These are phyloP conservation scores for Penicillium canescens DNA, from an alignment of 495 filamentous ascomycete genomes.

Conservation along the genomic window DNA sequence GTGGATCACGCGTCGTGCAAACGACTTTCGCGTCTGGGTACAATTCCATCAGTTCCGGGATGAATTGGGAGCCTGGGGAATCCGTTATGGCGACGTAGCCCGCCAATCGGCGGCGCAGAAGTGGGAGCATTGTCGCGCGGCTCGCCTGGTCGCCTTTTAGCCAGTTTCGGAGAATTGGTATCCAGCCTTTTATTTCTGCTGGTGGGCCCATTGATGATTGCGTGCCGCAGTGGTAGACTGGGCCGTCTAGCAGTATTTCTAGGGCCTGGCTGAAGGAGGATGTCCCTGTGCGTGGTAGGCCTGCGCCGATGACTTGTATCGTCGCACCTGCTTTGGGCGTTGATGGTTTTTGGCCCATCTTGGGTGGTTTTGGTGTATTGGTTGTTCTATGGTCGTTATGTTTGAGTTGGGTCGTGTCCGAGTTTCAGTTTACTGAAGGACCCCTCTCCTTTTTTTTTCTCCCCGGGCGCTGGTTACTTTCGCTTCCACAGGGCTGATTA, in stretches of 20 bases:
- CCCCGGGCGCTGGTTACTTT: no score
- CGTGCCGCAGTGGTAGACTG: slow-evolving; percentile 18
- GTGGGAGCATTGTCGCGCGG: slow-evolving; percentile 1
- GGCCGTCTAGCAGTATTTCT: slow-evolving; percentile 39
- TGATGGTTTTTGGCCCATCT: slow-evolving; percentile 24
- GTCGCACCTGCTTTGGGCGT: slow-evolving; percentile 12
- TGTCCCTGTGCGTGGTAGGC: slow-evolving; percentile 49
- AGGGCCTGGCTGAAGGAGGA: slow-evolving; percentile 47
- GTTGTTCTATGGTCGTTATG: neutral
- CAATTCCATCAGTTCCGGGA: slow-evolving; percentile 15
- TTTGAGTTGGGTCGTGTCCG: neutral
- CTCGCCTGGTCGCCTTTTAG: slow-evolving; percentile 1
- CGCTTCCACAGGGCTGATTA: no score
- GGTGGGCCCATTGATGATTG: slow-evolving; percentile 17
- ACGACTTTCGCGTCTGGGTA: slow-evolving; percentile 17
- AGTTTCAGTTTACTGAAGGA: neutral
- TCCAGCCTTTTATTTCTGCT: slow-evolving; percentile 13
- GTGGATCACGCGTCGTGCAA: slow-evolving; percentile 14
- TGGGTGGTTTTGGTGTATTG: neutral
- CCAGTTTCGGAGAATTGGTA: slow-evolving; percentile 7
- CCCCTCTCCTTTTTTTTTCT: neutral
- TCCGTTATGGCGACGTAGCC: slow-evolving; percentile 17
- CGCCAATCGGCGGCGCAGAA: slow-evolving; percentile 8
- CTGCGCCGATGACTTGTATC: slow-evolving; percentile 50
- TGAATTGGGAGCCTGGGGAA: slow-evolving; percentile 11